Percentiles rank a stretch among this genome's conserved stretches.
These are phyloP conservation scores for Fusarium beomiforme DNA, from an alignment of 2,329 filamentous ascomycete species.

Conservation along the genomic window DNA sequence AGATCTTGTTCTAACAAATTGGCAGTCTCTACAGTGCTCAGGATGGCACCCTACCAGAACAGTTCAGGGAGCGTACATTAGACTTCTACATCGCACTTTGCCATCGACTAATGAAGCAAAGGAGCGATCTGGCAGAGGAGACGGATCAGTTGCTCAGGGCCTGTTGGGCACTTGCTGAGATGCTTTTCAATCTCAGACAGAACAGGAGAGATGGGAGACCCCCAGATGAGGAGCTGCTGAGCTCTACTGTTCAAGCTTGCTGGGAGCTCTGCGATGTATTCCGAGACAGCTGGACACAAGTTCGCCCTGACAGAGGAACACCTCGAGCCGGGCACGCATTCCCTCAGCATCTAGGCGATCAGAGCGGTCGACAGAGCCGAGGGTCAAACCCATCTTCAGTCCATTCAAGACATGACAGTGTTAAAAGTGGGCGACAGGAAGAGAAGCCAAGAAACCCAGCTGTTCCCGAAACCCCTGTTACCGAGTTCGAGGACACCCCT, in stretches of 20 bases:
- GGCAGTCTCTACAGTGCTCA: conserved; percentile 85
- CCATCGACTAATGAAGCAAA: conserved; percentile 95
- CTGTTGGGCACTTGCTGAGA: conserved; percentile 91
- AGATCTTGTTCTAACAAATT: conserved; percentile 40
- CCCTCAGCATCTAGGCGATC: conserved; percentile 64
- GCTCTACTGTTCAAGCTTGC: conserved; percentile 89
- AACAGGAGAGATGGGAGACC: conserved; percentile 77
- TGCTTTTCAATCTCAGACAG: conserved; percentile 90
- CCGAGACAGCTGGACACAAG: conserved; percentile 89
- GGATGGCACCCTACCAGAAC: conserved; percentile 80
- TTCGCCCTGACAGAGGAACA: conserved; percentile 85
- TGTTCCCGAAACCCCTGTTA: conserved; percentile 90
- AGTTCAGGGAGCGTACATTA: conserved; percentile 87
- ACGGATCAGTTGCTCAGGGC: conserved; percentile 85
- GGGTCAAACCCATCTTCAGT: conserved; percentile 62
- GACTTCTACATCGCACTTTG: conserved; percentile 96
- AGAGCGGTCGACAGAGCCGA: conserved; percentile 58
- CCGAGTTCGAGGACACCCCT: conserved; percentile 92
- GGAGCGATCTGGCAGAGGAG: conserved; percentile 79
- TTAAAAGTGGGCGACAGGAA: conserved; percentile 57
- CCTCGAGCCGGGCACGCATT: conserved; percentile 86
- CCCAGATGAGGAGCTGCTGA: conserved; percentile 84
- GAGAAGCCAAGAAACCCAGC: conserved; percentile 60
- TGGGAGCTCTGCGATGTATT: conserved; percentile 97
- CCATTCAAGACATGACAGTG: conserved; percentile 63